Percentiles rank a stretch among this genome's conserved stretches.
phyloP scores from a whole-genome alignment of 768 basidiomycete genomes.

The Nidularia sp. region DNA sequence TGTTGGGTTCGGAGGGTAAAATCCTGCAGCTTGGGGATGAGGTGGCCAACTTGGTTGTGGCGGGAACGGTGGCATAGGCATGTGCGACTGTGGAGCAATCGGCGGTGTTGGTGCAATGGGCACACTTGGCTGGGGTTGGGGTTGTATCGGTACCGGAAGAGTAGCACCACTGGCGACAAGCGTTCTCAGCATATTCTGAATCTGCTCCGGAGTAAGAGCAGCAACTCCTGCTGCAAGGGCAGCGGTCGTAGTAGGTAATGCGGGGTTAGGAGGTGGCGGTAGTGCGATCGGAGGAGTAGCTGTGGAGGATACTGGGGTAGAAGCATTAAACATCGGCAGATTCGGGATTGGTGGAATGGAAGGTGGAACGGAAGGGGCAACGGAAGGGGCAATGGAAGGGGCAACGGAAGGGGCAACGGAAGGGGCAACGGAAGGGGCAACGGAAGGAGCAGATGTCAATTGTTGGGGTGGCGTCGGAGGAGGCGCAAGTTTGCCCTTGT shows the following conservation, averaged over 20 bases:
- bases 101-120: slow-evolving; percentile 18
- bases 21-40: not conserved
- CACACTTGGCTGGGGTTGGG: slow-evolving; percentile 14
- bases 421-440: slow-evolving; percentile 12
- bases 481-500: slow-evolving; percentile 70
- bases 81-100: slow-evolving; percentile 12
- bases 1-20: not conserved
- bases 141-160: slow-evolving; percentile 20
- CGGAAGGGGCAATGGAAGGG: slow-evolving; percentile 11
- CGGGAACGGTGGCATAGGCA: slow-evolving; percentile 8
- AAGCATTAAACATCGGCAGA: slow-evolving; percentile 8
- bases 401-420: slow-evolving; percentile 11
- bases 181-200: slow-evolving; percentile 61
- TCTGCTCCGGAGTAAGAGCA: slow-evolving; percentile 71
- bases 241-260: slow-evolving; percentile 35
- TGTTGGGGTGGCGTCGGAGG: slow-evolving; percentile 24
- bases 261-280: slow-evolving; percentile 12
- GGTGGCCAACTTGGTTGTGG: not conserved
- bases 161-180: slow-evolving; percentile 35
- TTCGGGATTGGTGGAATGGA: slow-evolving; percentile 8
- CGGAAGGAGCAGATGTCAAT: too few species aligned
- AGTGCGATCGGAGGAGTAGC: slow-evolving; percentile 3
- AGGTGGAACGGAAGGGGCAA: slow-evolving; percentile 11
- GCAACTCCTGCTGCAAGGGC: slow-evolving; percentile 70
- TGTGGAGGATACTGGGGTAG: slow-evolving; percentile 14